These are phyloP conservation scores for Verticillium longisporum DNA, from an alignment of 2,329 filamentous ascomycete genomes.

Conservation along the genomic window DNA sequence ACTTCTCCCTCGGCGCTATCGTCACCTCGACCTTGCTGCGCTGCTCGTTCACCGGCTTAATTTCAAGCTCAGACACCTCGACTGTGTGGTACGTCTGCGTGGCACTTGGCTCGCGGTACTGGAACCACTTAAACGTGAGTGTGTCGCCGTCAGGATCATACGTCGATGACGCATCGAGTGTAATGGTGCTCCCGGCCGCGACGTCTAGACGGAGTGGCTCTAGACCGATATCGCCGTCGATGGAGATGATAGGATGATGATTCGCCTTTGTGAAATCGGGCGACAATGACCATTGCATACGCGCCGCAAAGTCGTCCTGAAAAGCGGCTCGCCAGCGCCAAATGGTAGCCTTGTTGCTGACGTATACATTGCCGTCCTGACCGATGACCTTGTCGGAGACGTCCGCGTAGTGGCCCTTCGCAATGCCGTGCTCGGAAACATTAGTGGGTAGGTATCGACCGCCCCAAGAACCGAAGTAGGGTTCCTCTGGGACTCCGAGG, in stretches of 20 bases:
- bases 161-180: conserved; percentile 35
- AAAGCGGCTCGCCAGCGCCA: conserved; percentile 33
- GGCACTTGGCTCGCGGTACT: conserved; percentile 31
- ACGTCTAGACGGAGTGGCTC: conserved; percentile 30
- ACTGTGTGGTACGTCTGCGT: conserved; percentile 32
- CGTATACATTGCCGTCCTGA: conserved; percentile 17
- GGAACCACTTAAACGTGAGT: conserved; percentile 41
- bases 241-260: conserved; percentile 37
- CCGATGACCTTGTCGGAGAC: conserved; percentile 19
- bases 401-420: conserved; percentile 20
- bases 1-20: conserved; percentile 24
- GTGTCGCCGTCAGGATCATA: conserved; percentile 38
- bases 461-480: conserved; percentile 41
- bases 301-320: conserved; percentile 33
- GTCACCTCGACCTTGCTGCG: conserved; percentile 8
- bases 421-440: conserved; percentile 13
- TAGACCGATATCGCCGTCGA: conserved; percentile 32
- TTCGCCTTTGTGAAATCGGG: conserved; percentile 24
- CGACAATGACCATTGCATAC: conserved; percentile 30
- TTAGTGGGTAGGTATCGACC: conserved; percentile 33
- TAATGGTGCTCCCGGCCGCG: conserved; percentile 29
- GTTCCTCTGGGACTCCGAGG: conserved; percentile 36
- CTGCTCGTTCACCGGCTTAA: conserved; percentile 14
- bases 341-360: conserved; percentile 25
- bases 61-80: conserved; percentile 29